These are phyloP conservation scores for Knoxdaviesia capensis DNA, from an alignment of 2,329 filamentous ascomycete genomes.

Conservation along the genomic window DNA sequence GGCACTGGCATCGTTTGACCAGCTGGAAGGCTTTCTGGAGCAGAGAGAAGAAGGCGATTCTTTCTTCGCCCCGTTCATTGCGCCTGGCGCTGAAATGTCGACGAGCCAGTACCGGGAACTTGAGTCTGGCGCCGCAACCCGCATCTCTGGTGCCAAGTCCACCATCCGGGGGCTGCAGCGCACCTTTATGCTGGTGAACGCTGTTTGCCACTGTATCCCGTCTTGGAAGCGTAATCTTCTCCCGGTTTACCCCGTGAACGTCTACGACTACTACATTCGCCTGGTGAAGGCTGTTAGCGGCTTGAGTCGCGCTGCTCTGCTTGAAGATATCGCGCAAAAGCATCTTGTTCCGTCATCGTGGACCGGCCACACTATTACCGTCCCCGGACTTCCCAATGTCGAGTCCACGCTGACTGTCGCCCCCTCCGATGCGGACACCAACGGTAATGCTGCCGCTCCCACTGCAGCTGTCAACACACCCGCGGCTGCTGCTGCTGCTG, in stretches of 20 bases:
- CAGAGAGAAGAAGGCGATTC: constrained; percentile 28
- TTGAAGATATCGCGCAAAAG: constrained; percentile 14
- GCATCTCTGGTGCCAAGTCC: no score
- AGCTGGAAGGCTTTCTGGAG: constrained; percentile 42
- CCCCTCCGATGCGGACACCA: neutral
- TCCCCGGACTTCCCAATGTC: no score
- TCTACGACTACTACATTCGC: constrained; percentile 65
- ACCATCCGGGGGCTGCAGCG: no score
- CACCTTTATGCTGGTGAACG: constrained; percentile 17
- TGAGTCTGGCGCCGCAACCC: no score
- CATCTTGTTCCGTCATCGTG: no score
- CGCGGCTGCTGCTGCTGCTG: neutral
- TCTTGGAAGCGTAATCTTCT: constrained; percentile 42
- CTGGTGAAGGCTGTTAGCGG: constrained; percentile 33
- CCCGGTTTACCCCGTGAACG: constrained; percentile 56
- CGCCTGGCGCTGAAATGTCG: no score
- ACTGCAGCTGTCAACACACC: neutral
- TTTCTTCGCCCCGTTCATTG: constrained; percentile 52
- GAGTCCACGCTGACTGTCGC: no score
- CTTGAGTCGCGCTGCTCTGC: constrained; percentile 58
- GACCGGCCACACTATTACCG: no score
- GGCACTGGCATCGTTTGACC: constrained; percentile 47
- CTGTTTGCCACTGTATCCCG: constrained; percentile 55
- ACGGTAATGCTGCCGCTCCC: neutral
- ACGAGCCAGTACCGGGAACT: no score